A percentile compares a stretch with the other conserved stretches of the same genome.
phyloP scores from a whole-genome alignment of 164 flowering plant genomes.

The Protea cynaroides region DNA sequence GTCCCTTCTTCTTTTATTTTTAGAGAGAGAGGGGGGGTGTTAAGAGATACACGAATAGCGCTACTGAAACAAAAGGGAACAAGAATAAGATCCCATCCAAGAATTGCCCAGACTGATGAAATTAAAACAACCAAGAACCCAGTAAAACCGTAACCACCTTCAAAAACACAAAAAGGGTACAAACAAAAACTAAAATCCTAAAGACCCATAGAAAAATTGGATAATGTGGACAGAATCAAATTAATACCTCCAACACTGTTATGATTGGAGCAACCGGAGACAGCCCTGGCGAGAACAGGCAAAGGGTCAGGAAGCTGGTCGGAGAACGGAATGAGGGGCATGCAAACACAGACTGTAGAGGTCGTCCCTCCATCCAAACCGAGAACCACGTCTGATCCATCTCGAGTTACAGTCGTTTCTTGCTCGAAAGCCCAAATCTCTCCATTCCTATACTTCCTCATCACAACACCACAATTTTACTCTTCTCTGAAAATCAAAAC shows the following conservation, averaged over 20 bases:
- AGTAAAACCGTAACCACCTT: not conserved
- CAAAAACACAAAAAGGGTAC: not conserved
- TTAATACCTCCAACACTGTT: slow-evolving; percentile 83
- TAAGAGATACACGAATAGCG: not conserved
- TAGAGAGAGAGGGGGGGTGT: too few species aligned
- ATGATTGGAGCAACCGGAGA: slow-evolving; percentile 85
- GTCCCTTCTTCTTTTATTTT: too few species aligned
- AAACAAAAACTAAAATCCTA: not conserved
- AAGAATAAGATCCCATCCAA: not conserved
- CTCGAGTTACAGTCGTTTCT: slow-evolving; percentile 18
- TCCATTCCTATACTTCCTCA: slow-evolving; percentile 52
- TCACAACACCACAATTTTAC: slow-evolving; percentile 8
- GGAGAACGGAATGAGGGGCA: slow-evolving; percentile 48
- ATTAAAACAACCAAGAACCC: not conserved
- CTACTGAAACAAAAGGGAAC: not conserved
- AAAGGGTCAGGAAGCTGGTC: slow-evolving; percentile 43
- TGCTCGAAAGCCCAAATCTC: slow-evolving; percentile 54
- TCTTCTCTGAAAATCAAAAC: not conserved
- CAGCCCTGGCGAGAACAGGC: slow-evolving; percentile 74
- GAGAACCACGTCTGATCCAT: slow-evolving; percentile 37
- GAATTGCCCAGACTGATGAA: not conserved
- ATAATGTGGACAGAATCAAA: not conserved
- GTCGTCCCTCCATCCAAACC: slow-evolving; percentile 94
- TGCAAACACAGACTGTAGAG: slow-evolving; percentile 76
- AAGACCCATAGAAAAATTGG: not conserved